phyloP scores from a whole-genome alignment of 2,329 filamentous ascomycete species.

The Epichloe festucae region DNA sequence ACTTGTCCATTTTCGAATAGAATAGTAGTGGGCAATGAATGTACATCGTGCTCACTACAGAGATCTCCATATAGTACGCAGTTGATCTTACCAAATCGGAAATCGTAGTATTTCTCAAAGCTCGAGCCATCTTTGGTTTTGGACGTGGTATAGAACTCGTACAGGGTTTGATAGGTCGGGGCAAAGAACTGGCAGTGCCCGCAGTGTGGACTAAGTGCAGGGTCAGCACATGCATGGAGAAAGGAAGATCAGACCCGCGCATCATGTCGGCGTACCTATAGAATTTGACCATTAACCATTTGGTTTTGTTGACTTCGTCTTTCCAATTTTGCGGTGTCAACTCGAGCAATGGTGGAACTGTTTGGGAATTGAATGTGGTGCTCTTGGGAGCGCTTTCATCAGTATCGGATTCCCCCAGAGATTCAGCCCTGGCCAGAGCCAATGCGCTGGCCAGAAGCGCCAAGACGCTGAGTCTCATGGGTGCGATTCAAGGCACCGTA shows the following conservation, averaged over 20 bases:
- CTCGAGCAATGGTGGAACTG: slow-evolving; percentile 52
- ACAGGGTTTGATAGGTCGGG: slow-evolving; percentile 79
- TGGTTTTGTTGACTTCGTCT: slow-evolving; percentile 38
- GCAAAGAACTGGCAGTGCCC: slow-evolving; percentile 68
- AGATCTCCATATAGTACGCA: slow-evolving; percentile 73
- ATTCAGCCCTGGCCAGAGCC: slow-evolving; percentile 18
- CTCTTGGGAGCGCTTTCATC: slow-evolving; percentile 18
- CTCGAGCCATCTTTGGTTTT: slow-evolving; percentile 48
- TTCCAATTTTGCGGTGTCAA: slow-evolving; percentile 46
- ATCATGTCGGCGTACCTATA: slow-evolving; percentile 42
- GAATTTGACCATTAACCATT: slow-evolving; percentile 47
- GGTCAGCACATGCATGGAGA: slow-evolving; percentile 15
- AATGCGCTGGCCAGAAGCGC: slow-evolving; percentile 34
- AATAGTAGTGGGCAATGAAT: slow-evolving; percentile 61
- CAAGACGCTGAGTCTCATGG: slow-evolving; percentile 24
- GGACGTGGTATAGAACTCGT: slow-evolving; percentile 90
- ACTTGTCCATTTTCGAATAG: slow-evolving; percentile 69
- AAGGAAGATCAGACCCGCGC: neutral
- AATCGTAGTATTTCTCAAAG: slow-evolving; percentile 77
- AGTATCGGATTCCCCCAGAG: slow-evolving; percentile 21
- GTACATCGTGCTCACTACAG: slow-evolving; percentile 55
- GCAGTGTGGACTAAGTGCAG: slow-evolving; percentile 39
- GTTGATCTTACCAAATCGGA: slow-evolving; percentile 76
- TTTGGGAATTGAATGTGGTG: slow-evolving; percentile 53
- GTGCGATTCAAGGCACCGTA: slow-evolving; percentile 6